A percentile compares a stretch with the other conserved stretches of the same genome.
Conservation (phyloP, 768 basidiomycete species). For the Hericium rajendrae region DNA sequence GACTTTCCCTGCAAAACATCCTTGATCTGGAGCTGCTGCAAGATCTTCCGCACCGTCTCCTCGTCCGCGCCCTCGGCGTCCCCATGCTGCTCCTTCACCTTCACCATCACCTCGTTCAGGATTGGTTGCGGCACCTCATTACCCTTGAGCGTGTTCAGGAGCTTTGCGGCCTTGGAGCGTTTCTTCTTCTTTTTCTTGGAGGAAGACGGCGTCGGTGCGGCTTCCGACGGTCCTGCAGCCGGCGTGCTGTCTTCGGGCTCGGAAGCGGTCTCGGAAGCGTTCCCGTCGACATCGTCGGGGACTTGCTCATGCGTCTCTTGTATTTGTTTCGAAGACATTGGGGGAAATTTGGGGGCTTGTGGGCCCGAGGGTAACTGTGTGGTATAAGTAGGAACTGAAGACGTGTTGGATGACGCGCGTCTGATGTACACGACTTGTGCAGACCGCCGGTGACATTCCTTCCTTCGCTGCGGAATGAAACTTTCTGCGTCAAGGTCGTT, state of each 20-base stretch:
- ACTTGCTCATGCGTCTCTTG: not conserved
- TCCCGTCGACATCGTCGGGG: not conserved
- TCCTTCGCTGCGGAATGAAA: too few species aligned
- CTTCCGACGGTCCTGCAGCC: constrained; percentile 6
- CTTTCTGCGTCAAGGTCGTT: too few species aligned
- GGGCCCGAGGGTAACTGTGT: not conserved
- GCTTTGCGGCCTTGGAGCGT: constrained; percentile 58
- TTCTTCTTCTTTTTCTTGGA: constrained; percentile 88
- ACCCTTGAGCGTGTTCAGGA: constrained; percentile 38
- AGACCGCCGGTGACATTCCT: too few species aligned
- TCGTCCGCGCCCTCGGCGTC: constrained; percentile 35
- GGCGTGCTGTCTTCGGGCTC: constrained; percentile 1
- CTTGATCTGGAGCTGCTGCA: constrained; percentile 77
- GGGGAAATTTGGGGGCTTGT: not conserved
- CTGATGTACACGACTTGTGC: too few species aligned
- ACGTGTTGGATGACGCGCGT: too few species aligned
- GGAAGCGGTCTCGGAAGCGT: not conserved
- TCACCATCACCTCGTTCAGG: constrained; percentile 53
- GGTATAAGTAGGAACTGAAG: not conserved
- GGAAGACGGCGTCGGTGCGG: constrained; percentile 25
- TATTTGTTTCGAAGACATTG: constrained; percentile 4
- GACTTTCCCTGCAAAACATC: constrained; percentile 79
- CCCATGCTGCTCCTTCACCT: constrained; percentile 32
- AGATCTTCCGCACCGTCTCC: constrained; percentile 55
- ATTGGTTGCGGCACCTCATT: constrained; percentile 59